These are phyloP conservation scores for Corymbia maculata DNA, from an alignment of 345 rosid genomes.

Conservation along the genomic window DNA sequence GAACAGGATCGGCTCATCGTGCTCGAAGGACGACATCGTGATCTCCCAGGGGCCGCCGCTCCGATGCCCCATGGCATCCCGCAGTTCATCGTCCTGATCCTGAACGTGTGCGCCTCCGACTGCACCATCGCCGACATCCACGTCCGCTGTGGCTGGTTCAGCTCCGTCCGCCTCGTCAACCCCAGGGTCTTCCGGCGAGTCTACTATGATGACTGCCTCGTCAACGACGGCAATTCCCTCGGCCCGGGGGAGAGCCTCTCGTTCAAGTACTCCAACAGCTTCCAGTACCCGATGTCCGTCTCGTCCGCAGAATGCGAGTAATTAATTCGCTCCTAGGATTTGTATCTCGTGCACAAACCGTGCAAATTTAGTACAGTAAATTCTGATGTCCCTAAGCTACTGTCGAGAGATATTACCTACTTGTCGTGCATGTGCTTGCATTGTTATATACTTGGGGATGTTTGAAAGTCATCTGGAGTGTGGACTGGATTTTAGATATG, in stretches of 20 bases:
- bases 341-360: neutral
- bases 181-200: slow-evolving; percentile 51
- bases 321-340: neutral
- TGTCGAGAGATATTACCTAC: neutral
- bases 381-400: neutral
- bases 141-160: slow-evolving; percentile 49
- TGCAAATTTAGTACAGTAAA: neutral
- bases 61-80: slow-evolving; percentile 69
- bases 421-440: neutral
- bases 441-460: neutral
- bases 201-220: slow-evolving; percentile 54
- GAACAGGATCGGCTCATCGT: neutral
- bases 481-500: neutral
- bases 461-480: neutral
- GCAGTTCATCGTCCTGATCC: slow-evolving; percentile 15
- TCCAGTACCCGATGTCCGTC: slow-evolving; percentile 52
- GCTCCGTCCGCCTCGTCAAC: slow-evolving; percentile 46
- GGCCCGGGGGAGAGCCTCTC: slow-evolving; percentile 51
- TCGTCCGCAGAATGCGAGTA: slow-evolving; percentile 41
- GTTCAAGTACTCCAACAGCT: slow-evolving; percentile 57
- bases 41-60: slow-evolving; percentile 42
- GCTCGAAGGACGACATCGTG: slow-evolving; percentile 58
- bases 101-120: slow-evolving; percentile 26
- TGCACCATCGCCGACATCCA: slow-evolving; percentile 60
- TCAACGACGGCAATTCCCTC: slow-evolving; percentile 52